Conservation (phyloP, 306 rosid genomes). For the Betula pendula region DNA sequence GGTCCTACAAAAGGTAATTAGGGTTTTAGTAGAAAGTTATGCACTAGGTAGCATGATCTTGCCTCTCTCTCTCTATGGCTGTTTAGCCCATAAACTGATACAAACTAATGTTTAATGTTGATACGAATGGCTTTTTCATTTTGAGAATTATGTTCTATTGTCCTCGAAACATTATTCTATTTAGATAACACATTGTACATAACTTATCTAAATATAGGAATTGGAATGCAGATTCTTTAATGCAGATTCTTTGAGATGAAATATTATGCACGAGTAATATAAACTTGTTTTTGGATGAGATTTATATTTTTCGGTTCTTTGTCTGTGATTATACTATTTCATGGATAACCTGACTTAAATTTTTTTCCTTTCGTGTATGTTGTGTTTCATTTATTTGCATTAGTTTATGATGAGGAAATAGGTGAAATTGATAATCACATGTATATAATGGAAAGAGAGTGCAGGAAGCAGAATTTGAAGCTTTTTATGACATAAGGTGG, state of each 20-base stretch:
- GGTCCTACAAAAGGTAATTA: too few species aligned
- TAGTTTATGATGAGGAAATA: not conserved
- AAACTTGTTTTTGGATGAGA: too few species aligned
- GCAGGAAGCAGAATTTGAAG: conserved; percentile 16
- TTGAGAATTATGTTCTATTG: not conserved
- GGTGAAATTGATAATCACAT: not conserved
- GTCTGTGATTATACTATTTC: not conserved
- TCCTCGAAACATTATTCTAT: not conserved
- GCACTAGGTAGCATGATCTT: too few species aligned
- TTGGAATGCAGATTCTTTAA: not conserved
- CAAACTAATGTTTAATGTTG: too few species aligned
- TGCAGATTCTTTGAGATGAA: not conserved
- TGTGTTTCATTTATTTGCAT: conserved; percentile 18
- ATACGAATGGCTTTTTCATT: not conserved
- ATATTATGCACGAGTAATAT: not conserved
- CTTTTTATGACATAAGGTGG: not conserved
- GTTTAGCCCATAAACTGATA: too few species aligned
- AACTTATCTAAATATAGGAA: too few species aligned
- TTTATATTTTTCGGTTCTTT: not conserved
- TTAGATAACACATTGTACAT: not conserved
- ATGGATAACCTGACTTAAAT: not conserved
- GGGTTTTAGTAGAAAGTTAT: too few species aligned
- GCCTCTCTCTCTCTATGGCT: too few species aligned
- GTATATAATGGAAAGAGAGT: not conserved
- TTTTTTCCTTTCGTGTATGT: not conserved